Conservation (phyloP, 139 green algal genomes). For the Chlorella sp. region DNA sequence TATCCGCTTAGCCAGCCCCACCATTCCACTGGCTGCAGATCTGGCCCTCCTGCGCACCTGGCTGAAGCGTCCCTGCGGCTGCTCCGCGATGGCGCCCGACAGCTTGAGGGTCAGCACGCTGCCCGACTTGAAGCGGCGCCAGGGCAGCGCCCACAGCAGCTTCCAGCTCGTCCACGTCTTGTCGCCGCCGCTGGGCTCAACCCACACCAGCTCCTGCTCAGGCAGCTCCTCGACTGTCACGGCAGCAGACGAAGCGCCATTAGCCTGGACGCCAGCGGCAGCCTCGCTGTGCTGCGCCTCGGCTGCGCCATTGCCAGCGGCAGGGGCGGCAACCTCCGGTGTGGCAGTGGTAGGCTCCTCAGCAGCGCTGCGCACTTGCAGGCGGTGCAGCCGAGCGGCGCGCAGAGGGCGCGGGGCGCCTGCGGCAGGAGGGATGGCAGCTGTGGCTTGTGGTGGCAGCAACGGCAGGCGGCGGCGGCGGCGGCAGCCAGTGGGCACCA, state of each 20-base stretch:
- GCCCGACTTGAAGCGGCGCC: slow-evolving; percentile 86
- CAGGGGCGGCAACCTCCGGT: neutral
- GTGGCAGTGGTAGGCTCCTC: neutral
- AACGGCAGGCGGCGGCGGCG: no score
- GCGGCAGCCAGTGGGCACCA: no score
- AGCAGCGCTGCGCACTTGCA: no score
- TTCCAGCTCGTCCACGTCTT: slow-evolving; percentile 28
- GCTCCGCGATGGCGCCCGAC: slow-evolving; percentile 60
- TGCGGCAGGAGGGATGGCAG: no score
- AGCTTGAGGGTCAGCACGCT: slow-evolving; percentile 82
- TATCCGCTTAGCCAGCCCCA: no score
- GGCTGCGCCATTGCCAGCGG: neutral
- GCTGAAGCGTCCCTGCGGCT: slow-evolving; percentile 54
- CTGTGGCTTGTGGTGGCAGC: no score
- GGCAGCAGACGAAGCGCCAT: neutral
- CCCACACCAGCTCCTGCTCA: slow-evolving; percentile 32
- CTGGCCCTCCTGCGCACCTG: no score
- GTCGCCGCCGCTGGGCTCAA: slow-evolving; percentile 15
- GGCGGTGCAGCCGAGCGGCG: no score
- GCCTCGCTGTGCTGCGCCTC: no score
- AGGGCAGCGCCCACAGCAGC: slow-evolving; percentile 76
- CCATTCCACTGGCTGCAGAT: no score
- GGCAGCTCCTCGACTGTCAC: neutral
- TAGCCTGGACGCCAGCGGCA: no score
- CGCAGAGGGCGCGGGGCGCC: no score